Evolutionary conservation across 169 alveolate genomes (phyloP).

Genomic region (Plasmodium gallinaceum): DNA sequence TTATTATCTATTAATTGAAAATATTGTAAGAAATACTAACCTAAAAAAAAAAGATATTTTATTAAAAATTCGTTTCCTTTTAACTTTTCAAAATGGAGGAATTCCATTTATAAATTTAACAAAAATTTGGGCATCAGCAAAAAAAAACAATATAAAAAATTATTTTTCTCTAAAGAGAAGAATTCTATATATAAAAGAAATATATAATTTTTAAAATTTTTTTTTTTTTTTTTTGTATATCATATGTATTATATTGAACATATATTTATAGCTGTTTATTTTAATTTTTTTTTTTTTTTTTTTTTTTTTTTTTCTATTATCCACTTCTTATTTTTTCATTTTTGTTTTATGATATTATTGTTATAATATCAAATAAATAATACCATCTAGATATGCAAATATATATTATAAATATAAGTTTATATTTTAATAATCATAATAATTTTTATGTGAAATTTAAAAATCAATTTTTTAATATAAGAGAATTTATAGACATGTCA

Average conservation of each 20-base stretch:
- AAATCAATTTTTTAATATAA: no score
- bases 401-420: constrained; percentile 1
- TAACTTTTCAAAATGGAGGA: constrained; percentile 65
- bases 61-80: constrained; percentile 46
- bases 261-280: background rate
- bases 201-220: background rate
- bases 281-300: background rate
- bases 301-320: background rate
- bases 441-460: no score
- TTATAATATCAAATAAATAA: no score
- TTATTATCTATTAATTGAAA: constrained; percentile 26
- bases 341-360: background rate
- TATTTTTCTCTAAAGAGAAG: constrained; percentile 46
- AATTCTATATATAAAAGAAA: constrained; percentile 22
- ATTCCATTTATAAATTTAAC: constrained; percentile 56
- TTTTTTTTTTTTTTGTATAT: background rate
- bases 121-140: constrained; percentile 52
- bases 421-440: background rate
- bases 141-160: constrained; percentile 39
- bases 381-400: background rate
- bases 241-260: background rate
- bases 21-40: constrained; percentile 20
- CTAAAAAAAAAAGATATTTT: constrained; percentile 32
- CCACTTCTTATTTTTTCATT: background rate
- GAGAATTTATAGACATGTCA: no score